Percentiles rank a stretch among this genome's conserved stretches.
Evolutionary conservation across 441 rosid genomes (phyloP).

Genomic region (Syzygium malaccense): DNA sequence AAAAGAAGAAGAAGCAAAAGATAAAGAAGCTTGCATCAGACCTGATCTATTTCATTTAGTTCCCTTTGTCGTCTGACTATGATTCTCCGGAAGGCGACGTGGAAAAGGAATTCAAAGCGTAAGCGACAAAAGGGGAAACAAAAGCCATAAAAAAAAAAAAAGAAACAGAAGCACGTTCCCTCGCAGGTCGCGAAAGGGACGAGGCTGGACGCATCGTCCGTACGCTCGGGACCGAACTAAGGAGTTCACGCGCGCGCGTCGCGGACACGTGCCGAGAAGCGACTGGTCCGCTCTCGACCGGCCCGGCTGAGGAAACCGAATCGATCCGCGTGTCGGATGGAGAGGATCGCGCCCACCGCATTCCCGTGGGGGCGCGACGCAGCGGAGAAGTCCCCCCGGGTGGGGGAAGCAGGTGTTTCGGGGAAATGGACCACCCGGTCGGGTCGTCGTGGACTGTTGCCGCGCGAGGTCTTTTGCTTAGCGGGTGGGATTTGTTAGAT

Average conservation of each 20-base stretch:
- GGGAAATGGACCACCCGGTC: background rate
- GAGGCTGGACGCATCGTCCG: background rate
- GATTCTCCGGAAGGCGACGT: background rate
- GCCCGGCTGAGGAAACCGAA: background rate
- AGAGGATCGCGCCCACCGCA: background rate
- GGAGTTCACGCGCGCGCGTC: background rate
- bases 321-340: background rate
- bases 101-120: background rate
- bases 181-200: background rate
- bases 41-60: background rate
- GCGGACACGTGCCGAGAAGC: background rate
- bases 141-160: background rate
- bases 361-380: background rate
- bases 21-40: background rate
- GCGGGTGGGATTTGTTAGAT: no score
- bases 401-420: no score
- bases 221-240: background rate
- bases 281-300: background rate
- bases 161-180: accelerated
- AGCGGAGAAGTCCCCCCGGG: background rate
- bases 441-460: background rate
- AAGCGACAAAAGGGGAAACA: background rate
- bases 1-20: background rate
- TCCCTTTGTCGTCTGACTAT: background rate
- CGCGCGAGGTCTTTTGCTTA: background rate